Evolutionary conservation across 179 eudicot species (phyloP), one percentile per base, ranked within the genome.

Genomic region (Corrigiola litoralis): DNA sequence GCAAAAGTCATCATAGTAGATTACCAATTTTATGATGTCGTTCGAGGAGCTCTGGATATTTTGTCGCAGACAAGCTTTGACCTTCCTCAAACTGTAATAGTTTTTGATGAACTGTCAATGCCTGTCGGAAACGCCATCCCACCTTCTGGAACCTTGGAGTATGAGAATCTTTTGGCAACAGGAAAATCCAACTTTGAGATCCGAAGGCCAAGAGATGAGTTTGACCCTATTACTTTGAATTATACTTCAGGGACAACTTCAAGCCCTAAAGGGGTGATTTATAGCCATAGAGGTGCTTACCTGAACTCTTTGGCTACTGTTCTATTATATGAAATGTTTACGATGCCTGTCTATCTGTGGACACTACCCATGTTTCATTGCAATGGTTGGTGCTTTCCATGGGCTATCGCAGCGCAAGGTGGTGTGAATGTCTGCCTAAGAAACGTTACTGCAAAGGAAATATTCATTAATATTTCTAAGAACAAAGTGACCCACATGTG

Each of bases 301-400:
- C 75, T 89, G 52, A 89, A 87, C 50, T 84, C 94, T 1, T 62
- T 89, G 3, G 87, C 90, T 2, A 66, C 85, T 6, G 59, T 69
- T 20, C 76, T 79, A 34, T 47, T 82, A 5, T 84, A 78, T 51
- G 94, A 81, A 7, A 84, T 89, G 88, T 28, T 57, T 37, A 29
- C 81, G 11, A 57, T 76, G 82, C 84, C 94, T 0, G 77, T 81
- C 44, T 87, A 82, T 61, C 69, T 89, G 10, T 89, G 96, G 96
- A 82, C 90, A 1, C 80, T 89, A 21, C 96, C 96, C 0, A 89
- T 87, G 94, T 87, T 89, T 72, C 96, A 89, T 73, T 89, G 96
- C 82, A 89, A 87, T 38, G 92, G 88, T 4, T 87, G 96, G 96
- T 89, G 94, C 72, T 74, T 89, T 12, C 73, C 82, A 5, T 89